These are phyloP conservation scores for Colletotrichum noveboracense DNA, from an alignment of 2,329 filamentous ascomycete species.

Conservation along the genomic window DNA sequence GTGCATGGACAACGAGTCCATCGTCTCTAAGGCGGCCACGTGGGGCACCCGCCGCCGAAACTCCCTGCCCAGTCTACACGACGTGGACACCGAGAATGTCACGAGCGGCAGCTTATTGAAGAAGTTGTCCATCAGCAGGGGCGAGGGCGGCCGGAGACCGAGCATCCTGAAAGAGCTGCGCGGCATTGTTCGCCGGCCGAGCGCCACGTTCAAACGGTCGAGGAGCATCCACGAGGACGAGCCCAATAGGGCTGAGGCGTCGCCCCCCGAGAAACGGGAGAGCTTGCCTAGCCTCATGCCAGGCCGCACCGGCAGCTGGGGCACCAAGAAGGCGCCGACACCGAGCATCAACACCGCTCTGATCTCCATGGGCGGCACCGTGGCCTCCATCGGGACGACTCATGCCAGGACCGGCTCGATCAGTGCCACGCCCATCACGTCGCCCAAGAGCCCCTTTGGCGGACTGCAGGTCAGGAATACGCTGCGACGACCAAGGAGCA, in stretches of 20 bases:
- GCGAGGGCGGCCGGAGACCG: conserved; percentile 49
- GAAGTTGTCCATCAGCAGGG: conserved; percentile 60
- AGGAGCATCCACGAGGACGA: conserved; percentile 46
- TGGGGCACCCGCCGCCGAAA: conserved; percentile 73
- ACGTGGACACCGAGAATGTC: conserved; percentile 60
- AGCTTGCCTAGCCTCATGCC: conserved; percentile 51
- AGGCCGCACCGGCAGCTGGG: conserved; percentile 56
- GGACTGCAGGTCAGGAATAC: conserved; percentile 51
- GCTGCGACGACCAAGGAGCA: conserved; percentile 61
- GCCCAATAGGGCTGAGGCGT: conserved; percentile 29
- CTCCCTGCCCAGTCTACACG: conserved; percentile 58
- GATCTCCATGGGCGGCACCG: conserved; percentile 57
- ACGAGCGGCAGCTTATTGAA: conserved; percentile 67
- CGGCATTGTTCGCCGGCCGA: conserved; percentile 56
- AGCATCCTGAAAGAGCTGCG: conserved; percentile 56
- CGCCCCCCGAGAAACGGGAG: conserved; percentile 45
- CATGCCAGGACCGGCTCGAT: conserved; percentile 67
- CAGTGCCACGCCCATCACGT: conserved; percentile 56
- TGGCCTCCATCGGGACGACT: conserved; percentile 60
- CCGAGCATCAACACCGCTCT: conserved; percentile 66
- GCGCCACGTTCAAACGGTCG: conserved; percentile 53
- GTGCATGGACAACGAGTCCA: conserved; percentile 61
- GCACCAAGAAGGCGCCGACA: conserved; percentile 50
- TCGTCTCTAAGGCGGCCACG: conserved; percentile 69
- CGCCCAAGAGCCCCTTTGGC: conserved; percentile 57